These are phyloP conservation scores for Stenocarpella maydis DNA, from an alignment of 2,329 filamentous ascomycete genomes.

Conservation along the genomic window DNA sequence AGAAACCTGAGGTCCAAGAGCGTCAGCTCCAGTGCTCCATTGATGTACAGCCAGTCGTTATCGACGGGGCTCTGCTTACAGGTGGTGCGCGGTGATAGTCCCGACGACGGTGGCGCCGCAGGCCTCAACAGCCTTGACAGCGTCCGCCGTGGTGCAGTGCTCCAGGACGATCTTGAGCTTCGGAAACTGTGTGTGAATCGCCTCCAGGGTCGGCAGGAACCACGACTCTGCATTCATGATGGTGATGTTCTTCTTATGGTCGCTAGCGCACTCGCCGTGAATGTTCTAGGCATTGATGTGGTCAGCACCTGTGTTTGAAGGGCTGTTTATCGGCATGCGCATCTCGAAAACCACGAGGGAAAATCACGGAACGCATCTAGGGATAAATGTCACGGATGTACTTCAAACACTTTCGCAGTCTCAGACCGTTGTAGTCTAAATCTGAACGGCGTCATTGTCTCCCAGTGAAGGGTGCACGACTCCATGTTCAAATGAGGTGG, in stretches of 20 bases:
- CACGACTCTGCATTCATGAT: slow-evolving; percentile 74
- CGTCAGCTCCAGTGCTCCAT: not conserved
- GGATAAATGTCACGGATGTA: not conserved
- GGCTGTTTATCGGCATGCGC: too few species aligned
- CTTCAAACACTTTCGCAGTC: not conserved
- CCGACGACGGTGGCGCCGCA: slow-evolving; percentile 80
- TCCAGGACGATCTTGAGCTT: slow-evolving; percentile 75
- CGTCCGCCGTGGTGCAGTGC: slow-evolving; percentile 87
- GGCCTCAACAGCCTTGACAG: slow-evolving; percentile 77
- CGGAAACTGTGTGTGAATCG: slow-evolving; percentile 79
- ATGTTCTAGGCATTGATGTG: slow-evolving; percentile 62
- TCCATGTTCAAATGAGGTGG: slow-evolving; percentile 3
- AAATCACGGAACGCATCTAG: not conserved
- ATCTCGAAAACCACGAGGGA: not conserved
- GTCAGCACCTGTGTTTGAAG: slow-evolving; percentile 58
- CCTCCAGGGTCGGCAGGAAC: slow-evolving; percentile 82
- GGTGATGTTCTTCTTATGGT: slow-evolving; percentile 52
- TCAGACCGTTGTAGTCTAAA: slow-evolving; percentile 27
- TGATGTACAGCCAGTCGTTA: not conserved
- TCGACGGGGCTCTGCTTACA: slow-evolving; percentile 52
- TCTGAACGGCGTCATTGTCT: slow-evolving; percentile 22
- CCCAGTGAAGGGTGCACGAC: slow-evolving; percentile 23
- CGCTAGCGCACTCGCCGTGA: slow-evolving; percentile 81
- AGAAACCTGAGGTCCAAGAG: slow-evolving; percentile 53
- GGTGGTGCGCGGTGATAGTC: slow-evolving; percentile 87